A percentile compares a stretch with the other conserved stretches of the same genome.
Conservation (phyloP, 768 basidiomycete species). For the Phallus indusiatus region DNA sequence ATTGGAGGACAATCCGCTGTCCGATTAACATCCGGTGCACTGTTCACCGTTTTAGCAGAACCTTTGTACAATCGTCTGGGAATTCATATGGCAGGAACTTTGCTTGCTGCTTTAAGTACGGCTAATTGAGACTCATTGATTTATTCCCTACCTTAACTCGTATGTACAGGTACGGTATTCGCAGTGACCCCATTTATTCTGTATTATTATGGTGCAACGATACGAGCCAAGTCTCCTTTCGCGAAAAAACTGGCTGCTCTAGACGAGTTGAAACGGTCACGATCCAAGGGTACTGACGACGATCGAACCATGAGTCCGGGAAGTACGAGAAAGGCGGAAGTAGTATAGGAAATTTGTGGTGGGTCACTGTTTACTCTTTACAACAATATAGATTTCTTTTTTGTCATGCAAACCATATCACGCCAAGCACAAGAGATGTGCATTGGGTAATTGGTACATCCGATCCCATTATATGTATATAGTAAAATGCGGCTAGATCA, state of each 20-base stretch:
- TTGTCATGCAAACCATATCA: too few relatives aligned
- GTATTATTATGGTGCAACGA: constrained; percentile 1
- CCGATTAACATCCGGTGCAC: neutral
- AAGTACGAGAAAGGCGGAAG: neutral
- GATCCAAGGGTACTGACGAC: neutral
- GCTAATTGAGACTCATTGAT: neutral
- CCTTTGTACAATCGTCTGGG: constrained; percentile 4
- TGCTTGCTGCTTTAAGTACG: constrained; percentile 2
- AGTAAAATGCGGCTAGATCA: too few relatives aligned
- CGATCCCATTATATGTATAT: too few relatives aligned
- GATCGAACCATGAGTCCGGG: neutral
- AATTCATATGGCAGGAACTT: constrained; percentile 1
- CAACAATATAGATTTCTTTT: too few relatives aligned
- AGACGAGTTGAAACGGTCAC: neutral
- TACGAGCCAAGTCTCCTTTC: constrained; percentile 1
- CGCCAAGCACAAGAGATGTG: too few relatives aligned
- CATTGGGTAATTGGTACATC: too few relatives aligned
- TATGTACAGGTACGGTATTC: neutral
- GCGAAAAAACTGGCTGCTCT: neutral
- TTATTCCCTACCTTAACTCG: neutral
- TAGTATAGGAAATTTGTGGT: neutral
- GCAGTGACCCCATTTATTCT: constrained; percentile 4
- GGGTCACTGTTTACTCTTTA: neutral
- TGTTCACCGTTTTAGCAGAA: neutral
- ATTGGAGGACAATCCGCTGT: neutral